Percentiles rank a stretch among this genome's conserved stretches.
Conservation (phyloP, 352 stramenopile species). For the Phytophthora chlamydospora region DNA sequence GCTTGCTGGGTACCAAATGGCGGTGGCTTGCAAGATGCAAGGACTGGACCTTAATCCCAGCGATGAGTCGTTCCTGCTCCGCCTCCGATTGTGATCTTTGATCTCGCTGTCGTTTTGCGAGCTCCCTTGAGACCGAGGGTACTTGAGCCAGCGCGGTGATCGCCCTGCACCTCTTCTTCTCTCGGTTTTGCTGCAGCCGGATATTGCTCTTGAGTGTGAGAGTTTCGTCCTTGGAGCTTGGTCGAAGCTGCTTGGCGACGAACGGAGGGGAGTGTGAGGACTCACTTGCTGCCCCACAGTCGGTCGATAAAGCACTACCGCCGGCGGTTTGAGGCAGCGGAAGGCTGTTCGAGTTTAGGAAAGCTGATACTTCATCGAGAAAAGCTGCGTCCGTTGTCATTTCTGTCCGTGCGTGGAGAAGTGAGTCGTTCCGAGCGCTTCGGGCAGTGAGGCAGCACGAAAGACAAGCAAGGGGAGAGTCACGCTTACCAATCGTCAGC, state of each 20-base stretch:
- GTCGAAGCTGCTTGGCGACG: no score
- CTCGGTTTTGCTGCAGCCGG: neutral
- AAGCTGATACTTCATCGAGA: conserved; percentile 2
- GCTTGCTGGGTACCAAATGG: neutral
- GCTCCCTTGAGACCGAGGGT: neutral
- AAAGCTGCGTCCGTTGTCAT: conserved; percentile 6
- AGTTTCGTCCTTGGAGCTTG: no score
- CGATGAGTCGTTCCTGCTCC: conserved; percentile 15
- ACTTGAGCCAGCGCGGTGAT: no score
- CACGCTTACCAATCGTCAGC: neutral
- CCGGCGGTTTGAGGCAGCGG: neutral
- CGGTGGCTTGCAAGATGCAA: conserved; percentile 12
- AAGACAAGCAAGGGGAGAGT: neutral
- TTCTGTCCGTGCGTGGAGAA: neutral
- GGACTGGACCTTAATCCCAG: neutral
- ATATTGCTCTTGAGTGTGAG: neutral
- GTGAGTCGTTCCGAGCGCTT: neutral
- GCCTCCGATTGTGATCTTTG: conserved; percentile 4
- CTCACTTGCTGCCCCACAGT: neutral
- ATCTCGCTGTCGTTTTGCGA: conserved; percentile 9
- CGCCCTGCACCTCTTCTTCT: no score
- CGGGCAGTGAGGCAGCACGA: neutral
- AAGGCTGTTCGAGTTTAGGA: neutral
- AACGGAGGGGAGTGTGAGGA: neutral
- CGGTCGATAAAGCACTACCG: neutral